Base-by-base conservation (phyloP, 164 flowering plant genomes). In the Annona squamosa region DNA sequence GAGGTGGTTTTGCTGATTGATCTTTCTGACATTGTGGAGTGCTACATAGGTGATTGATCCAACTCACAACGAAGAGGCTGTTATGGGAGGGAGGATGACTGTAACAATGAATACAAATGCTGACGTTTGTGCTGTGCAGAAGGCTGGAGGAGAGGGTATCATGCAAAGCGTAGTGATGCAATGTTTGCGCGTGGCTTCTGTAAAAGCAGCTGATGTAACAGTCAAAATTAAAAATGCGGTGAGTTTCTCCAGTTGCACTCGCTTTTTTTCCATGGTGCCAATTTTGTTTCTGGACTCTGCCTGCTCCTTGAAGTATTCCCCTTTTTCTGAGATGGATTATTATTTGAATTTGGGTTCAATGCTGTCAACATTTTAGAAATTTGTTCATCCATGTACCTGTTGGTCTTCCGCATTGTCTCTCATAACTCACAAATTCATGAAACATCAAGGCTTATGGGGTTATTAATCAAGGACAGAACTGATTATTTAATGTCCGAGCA, bases 91-190 rank as follows among this genome's bases (percentile, higher is more conserved):
- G 72, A 87, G 88, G 77, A 84, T 96, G 90, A 91, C 97, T 72
- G 88, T 82, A 43, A 96, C 95, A 70, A 79, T 92, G 46, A 96
- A 91, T 77, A 78, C 93, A 77, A 90, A 86, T 79, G 92, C 93
- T 69, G 99, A 96, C 72, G 74, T 96, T 41, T 96, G 99, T 88
- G 90, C 99, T 52, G 84, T 96, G 71, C 99, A 96, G 69, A 96
- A 93, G 82, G 89, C 89, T 79, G 99, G 99, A 68, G 97, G 94
- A 70, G 91, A 84, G 69, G 97, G 97, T 79, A 83, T 96, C 64
- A 59, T 81, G 56, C 91, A 87, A 73, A 89, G 92, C 82, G 87
- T 83, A 65, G 82, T 93, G 67, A 85, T 93, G 93, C 97, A 85
- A 66, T 93, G 99, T 81, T 78, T 96, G 82, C 85, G 91, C 37